Percentiles rank a stretch among this genome's conserved stretches.
Evolutionary conservation across 139 green algal species (phyloP).

Genomic region (Pedinophyceae sp.): DNA sequence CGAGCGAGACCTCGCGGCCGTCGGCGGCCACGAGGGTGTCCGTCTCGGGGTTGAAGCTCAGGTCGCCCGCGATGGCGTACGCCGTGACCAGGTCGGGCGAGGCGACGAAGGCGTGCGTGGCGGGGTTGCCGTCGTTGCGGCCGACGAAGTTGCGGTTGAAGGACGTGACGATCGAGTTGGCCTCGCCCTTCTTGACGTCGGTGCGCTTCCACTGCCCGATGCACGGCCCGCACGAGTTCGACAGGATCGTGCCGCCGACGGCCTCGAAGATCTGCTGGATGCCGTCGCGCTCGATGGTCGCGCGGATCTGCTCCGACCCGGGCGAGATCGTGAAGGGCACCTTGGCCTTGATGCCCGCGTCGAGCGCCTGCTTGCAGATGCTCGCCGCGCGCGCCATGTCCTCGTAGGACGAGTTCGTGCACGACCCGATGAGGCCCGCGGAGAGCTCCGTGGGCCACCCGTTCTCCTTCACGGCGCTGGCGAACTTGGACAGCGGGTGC

Average conservation of each 20-base stretch:
- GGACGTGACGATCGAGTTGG: slow-evolving; percentile 84
- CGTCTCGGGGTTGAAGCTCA: slow-evolving; percentile 93
- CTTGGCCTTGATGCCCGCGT: slow-evolving; percentile 68
- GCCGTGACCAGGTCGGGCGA: slow-evolving; percentile 80
- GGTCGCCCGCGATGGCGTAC: slow-evolving; percentile 68
- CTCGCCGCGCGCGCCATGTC: slow-evolving; percentile 76
- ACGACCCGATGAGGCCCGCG: slow-evolving; percentile 79
- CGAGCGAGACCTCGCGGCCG: slow-evolving; percentile 68
- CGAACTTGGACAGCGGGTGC: slow-evolving; percentile 62
- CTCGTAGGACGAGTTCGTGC: slow-evolving; percentile 88
- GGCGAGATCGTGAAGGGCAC: slow-evolving; percentile 77
- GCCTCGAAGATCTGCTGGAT: slow-evolving; percentile 69
- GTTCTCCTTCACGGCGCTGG: slow-evolving; percentile 44
- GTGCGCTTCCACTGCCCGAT: slow-evolving; percentile 93
- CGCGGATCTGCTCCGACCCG: slow-evolving; percentile 82
- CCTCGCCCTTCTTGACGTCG: slow-evolving; percentile 69
- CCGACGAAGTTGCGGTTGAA: slow-evolving; percentile 94
- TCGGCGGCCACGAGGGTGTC: slow-evolving; percentile 51
- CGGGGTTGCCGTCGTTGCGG: slow-evolving; percentile 85
- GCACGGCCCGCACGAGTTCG: slow-evolving; percentile 86
- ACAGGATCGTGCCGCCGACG: slow-evolving; percentile 82
- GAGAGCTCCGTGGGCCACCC: slow-evolving; percentile 63
- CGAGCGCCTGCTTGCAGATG: slow-evolving; percentile 65
- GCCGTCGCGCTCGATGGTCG: slow-evolving; percentile 79
- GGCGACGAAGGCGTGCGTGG: slow-evolving; percentile 81